Base-by-base conservation (phyloP, 345 rosid species). In the Microthlaspi erraticum region DNA sequence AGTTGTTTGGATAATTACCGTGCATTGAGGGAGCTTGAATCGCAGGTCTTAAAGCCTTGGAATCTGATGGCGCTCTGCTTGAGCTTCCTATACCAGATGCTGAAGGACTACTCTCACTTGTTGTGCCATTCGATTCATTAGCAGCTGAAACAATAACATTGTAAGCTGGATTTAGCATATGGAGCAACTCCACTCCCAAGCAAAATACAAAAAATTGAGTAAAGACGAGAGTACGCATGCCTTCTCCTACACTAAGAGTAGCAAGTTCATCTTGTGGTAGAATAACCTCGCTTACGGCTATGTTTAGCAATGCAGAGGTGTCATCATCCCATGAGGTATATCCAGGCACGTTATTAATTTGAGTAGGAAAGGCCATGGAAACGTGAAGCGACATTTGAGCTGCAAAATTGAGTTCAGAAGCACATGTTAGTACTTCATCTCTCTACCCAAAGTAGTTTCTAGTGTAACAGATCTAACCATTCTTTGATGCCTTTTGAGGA, bases 401-500 rank as follows among this genome's bases (percentile, higher is more conserved):
- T 84, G 86, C 81, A 74, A 76, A 50, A 31, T 26, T 10, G 39
- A 53, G 14, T 11, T 19, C 58, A 42, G 48, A 53, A 60, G 6
- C 13, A 13, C 11, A 66, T 19, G 14, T 37, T 10, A n/a, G n/a
- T n/a, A 58, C 44, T 44, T 33, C 34, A 60, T 43, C 26, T 52
- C n/a, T 37, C 68, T 13, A 55, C 5, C 57, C 12, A 66, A 57
- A 44, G 63, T 49, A 66, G 45, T 53, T 64, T 58, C n/a, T 39
- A 39, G 18, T 54, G 9, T 0, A 60, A 14, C 4, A 17, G 6
- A 41, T 31, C 83, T 60, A 55, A 91, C 97, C 88, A 70, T 74
- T 84, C 83, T 88, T 91, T 0, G 92, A 76, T n/a, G 95, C 95
- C 75, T 91, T 91, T 50, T 87, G 97, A 60, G 97, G 97, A 81